These are phyloP conservation scores for Handroanthus guayacan DNA, from an alignment of 257 asterid genomes.

Conservation along the genomic window DNA sequence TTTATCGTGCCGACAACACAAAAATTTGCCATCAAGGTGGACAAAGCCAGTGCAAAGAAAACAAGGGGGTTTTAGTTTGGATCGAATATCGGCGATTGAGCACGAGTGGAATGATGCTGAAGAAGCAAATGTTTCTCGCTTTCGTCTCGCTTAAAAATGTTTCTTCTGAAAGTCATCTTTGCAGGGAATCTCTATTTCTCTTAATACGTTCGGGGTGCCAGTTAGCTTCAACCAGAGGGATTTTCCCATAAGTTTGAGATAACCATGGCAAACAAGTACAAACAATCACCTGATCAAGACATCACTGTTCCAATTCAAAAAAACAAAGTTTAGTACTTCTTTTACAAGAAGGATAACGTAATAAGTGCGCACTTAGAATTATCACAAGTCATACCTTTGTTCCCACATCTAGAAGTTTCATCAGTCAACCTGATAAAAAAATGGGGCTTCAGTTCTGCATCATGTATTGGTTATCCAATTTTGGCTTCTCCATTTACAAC, in stretches of 20 bases:
- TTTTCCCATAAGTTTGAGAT: conserved; percentile 20
- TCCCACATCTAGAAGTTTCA: conserved; percentile 21
- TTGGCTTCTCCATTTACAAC: conserved; percentile 80
- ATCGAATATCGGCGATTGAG: conserved; percentile 1
- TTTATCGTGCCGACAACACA: neutral
- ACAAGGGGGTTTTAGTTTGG: neutral
- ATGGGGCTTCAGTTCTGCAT: conserved; percentile 19
- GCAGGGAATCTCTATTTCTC: conserved; percentile 17
- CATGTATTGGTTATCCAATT: conserved; percentile 48
- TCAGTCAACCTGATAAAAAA: conserved; percentile 22
- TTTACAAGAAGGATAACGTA: neutral
- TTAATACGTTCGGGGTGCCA: conserved; percentile 7
- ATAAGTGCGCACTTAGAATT: neutral
- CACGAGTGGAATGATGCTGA: conserved; percentile 5
- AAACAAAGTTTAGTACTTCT: neutral
- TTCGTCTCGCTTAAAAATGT: conserved; percentile 1
- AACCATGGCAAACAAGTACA: conserved; percentile 18
- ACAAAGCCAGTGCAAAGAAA: neutral
- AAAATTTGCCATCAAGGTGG: conserved; percentile 14
- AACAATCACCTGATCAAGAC: conserved; percentile 27
- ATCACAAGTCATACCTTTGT: conserved; percentile 41
- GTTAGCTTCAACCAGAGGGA: neutral
- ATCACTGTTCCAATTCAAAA: conserved; percentile 3
- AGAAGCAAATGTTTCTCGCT: conserved; percentile 1
- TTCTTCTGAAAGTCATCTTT: neutral